A percentile compares a stretch with the other conserved stretches of the same genome.
These are phyloP conservation scores for Lichina pygmaea DNA, from an alignment of 495 filamentous ascomycete species.

Conservation along the genomic window DNA sequence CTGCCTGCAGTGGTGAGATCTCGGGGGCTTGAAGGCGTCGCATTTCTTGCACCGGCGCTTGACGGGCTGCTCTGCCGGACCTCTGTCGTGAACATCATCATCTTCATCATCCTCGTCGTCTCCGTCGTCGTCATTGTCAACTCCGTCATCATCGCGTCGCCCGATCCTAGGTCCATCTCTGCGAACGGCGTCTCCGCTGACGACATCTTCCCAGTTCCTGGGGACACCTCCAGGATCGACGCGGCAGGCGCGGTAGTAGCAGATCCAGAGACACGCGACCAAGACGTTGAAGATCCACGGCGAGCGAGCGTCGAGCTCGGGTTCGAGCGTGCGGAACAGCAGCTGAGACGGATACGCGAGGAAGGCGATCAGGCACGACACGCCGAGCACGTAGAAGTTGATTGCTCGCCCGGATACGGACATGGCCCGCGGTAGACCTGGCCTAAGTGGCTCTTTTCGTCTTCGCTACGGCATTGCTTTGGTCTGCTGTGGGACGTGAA, in stretches of 20 bases:
- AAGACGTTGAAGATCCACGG: conserved; percentile 45
- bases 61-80: neutral
- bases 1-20: conserved; percentile 76
- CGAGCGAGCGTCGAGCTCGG: conserved; percentile 35
- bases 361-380: conserved; percentile 41
- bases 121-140: too few species aligned
- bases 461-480: too few species aligned
- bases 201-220: conserved; percentile 8
- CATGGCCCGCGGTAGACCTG: too few species aligned
- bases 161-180: too few species aligned
- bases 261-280: conserved; percentile 46
- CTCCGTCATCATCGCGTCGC: too few species aligned
- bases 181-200: neutral
- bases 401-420: too few species aligned
- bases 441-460: too few species aligned
- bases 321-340: conserved; percentile 50
- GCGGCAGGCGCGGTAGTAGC: conserved; percentile 49
- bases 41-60: conserved; percentile 70
- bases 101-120: neutral
- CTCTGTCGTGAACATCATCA: neutral
- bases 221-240: conserved; percentile 42
- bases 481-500: too few species aligned
- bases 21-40: conserved; percentile 50
- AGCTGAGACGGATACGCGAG: conserved; percentile 65
- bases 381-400: conserved; percentile 23